Conservation (phyloP, 345 rosid genomes). For the Euclidium syriacum region DNA sequence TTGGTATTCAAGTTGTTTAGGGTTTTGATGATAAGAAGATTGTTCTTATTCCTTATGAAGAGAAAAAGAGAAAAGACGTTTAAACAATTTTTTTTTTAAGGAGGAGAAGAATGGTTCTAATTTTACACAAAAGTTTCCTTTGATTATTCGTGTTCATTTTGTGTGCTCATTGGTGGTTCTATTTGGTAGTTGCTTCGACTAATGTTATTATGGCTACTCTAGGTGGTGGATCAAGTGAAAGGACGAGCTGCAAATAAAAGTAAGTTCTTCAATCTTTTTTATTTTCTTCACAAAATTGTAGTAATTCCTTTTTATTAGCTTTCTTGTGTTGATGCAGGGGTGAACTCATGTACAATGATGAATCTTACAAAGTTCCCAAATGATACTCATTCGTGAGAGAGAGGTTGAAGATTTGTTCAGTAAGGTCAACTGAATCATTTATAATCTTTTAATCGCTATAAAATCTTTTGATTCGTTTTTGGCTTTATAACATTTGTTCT, state of each 20-base stretch:
- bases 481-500: not conserved
- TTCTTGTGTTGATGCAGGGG: conserved; percentile 36
- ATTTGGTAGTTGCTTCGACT: conserved; percentile 35
- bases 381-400: conserved; percentile 82
- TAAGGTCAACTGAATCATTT: conserved; percentile 47
- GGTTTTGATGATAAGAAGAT: too few relatives aligned
- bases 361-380: conserved; percentile 93
- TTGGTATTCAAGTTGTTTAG: too few relatives aligned
- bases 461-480: not conserved
- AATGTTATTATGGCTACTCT: conserved; percentile 36
- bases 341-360: conserved; percentile 72
- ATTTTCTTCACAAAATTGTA: not conserved
- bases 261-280: conserved; percentile 22
- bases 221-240: conserved; percentile 38
- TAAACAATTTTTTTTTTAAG: too few relatives aligned
- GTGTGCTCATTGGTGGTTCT: conserved; percentile 10
- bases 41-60: too few relatives aligned
- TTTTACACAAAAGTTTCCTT: too few relatives aligned
- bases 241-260: conserved; percentile 75
- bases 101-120: too few relatives aligned
- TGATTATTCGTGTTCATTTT: not conserved
- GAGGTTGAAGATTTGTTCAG: conserved; percentile 98
- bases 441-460: not conserved
- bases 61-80: too few relatives aligned
- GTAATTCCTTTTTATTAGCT: too few relatives aligned